Evolutionary conservation across 2,329 filamentous ascomycete genomes (phyloP), one percentile per base, ranked within the genome.

Genomic region (Dothistroma septosporum): DNA sequence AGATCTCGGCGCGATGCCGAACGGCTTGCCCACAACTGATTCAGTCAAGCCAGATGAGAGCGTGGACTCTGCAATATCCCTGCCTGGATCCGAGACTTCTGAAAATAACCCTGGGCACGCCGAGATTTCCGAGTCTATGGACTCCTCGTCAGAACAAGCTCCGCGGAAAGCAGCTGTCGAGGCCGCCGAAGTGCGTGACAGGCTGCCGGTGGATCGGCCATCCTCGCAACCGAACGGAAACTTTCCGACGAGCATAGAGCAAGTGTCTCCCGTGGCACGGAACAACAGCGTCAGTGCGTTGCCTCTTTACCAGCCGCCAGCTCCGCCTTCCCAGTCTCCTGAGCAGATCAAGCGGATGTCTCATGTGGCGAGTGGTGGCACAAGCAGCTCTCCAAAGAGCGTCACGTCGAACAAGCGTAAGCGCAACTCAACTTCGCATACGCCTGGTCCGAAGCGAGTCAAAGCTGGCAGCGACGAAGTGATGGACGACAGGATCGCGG

Each of bases 11-110:
- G 55, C 61, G 4, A 35, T 61, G 21, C 47, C 61, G 2, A 61
- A 63, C 37, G 59, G 58, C 11, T 21, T 61, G 21, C 49, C 61
- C n/a, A 33, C 31, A 19, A 56, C 55, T 12, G 58, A 64, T 24
- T 28, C 54, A 1, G 24, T 55, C n/a, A 67, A 69, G 56, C 52
- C 61, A 28, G 70, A 73, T 46, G 69, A 65, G 21, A 72, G 68
- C 47, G 69, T 70, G 22, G 70, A 73, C 54, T 71, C 69, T 44
- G 70, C 64, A 16, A 66, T 73, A 1, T 72, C 69, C 2, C 60
- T 71, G 22, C 64, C 60, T 10, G 64, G 62, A 56, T 65, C 62
- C n/a, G 69, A 70, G 6, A 24, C 41, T 4, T 57, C 60, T n/a
- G 67, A 62, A 32, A 28, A 58, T 11, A 24, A 64, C 14, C 46